A percentile compares a stretch with the other conserved stretches of the same genome.
Conservation (phyloP, 306 rosid genomes). For the Carpinus viminea region DNA sequence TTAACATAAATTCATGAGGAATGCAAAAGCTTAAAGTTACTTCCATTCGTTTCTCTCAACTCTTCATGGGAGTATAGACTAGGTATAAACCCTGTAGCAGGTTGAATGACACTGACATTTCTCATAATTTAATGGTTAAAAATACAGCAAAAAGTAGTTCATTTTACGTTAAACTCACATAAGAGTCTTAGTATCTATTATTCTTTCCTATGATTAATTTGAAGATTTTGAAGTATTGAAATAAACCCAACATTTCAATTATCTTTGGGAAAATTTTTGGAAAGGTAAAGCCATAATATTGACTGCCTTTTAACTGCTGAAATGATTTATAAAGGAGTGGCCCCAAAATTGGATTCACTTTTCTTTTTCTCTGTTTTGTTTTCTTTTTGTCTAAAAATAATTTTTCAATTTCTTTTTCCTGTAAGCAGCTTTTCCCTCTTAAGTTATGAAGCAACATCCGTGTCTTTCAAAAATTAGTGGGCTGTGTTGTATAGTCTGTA, state of each 20-base stretch:
- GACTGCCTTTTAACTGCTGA: neutral
- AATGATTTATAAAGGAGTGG: neutral
- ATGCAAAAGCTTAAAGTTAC: slow-evolving; percentile 5
- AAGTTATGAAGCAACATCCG: neutral
- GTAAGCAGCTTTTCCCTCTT: neutral
- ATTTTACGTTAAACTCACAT: neutral
- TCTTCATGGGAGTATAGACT: neutral
- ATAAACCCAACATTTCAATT: neutral
- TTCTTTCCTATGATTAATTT: neutral
- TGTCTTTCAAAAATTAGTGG: neutral
- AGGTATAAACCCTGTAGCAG: neutral
- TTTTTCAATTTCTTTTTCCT: neutral
- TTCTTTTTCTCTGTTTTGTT: neutral
- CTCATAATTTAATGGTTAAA: neutral
- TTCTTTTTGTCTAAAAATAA: neutral
- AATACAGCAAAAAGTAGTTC: neutral
- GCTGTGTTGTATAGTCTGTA: neutral
- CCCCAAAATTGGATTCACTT: neutral
- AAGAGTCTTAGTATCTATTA: neutral
- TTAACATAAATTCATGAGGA: slow-evolving; percentile 2
- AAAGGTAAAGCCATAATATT: neutral
- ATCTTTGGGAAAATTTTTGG: neutral
- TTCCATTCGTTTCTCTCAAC: slow-evolving; percentile 5
- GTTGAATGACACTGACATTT: neutral
- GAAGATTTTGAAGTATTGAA: neutral